Percentiles rank a stretch among this genome's conserved stretches.
These are phyloP conservation scores for Suillus discolor DNA, from an alignment of 768 basidiomycete species.

Conservation along the genomic window DNA sequence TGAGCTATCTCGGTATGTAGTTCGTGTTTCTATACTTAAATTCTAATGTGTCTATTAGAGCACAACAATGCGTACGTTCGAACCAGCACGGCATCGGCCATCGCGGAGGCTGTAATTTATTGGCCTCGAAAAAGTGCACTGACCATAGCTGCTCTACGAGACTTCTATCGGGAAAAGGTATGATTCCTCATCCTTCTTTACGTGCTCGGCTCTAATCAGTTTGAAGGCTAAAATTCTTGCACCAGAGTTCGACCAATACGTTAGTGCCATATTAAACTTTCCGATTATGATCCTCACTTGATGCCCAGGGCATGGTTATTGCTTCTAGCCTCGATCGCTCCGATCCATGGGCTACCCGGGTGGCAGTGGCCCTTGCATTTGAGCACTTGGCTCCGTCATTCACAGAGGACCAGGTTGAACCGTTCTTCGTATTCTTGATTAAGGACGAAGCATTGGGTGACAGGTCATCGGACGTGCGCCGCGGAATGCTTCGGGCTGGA, in stretches of 20 bases:
- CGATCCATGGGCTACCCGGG: slow-evolving; percentile 87
- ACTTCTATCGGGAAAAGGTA: slow-evolving; percentile 84
- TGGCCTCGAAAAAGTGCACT: slow-evolving; percentile 59
- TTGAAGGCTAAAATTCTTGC: slow-evolving; percentile 78
- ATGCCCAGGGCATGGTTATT: slow-evolving; percentile 85
- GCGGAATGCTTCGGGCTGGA: slow-evolving; percentile 86
- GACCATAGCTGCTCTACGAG: slow-evolving; percentile 58
- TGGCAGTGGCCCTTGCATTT: slow-evolving; percentile 73
- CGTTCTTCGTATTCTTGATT: slow-evolving; percentile 86
- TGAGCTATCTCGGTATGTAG: slow-evolving; percentile 67
- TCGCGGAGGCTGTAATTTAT: slow-evolving; percentile 75
- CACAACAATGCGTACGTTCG: slow-evolving; percentile 85
- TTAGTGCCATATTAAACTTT: slow-evolving; percentile 38
- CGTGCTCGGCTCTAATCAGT: neutral
- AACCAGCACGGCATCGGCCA: slow-evolving; percentile 64
- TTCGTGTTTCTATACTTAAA: neutral
- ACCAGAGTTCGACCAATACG: slow-evolving; percentile 93
- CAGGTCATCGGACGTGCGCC: slow-evolving; percentile 75
- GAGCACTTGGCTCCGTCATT: slow-evolving; percentile 68
- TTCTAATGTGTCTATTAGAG: slow-evolving; percentile 41
- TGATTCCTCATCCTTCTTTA: slow-evolving; percentile 5
- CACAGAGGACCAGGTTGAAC: slow-evolving; percentile 56
- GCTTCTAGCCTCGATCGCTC: slow-evolving; percentile 80
- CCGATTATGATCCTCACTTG: slow-evolving; percentile 5
- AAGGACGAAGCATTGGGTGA: slow-evolving; percentile 89